A percentile compares a stretch with the other conserved stretches of the same genome.
phyloP scores from a whole-genome alignment of 768 basidiomycete species.

The Leccinum incarnatum region DNA sequence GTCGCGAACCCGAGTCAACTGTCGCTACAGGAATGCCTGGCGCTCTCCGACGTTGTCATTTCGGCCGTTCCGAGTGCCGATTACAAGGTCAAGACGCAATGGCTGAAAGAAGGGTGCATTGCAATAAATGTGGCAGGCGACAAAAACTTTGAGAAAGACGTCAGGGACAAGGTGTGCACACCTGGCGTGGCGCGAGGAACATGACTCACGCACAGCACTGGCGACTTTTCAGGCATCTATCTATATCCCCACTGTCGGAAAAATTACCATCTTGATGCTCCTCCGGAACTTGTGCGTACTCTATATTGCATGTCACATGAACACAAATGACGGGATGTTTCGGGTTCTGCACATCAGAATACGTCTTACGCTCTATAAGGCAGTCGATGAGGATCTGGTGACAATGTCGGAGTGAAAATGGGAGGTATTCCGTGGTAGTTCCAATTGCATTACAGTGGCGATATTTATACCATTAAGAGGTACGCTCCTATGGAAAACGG shows the following conservation, averaged over 20 bases:
- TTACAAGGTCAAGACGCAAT: slow-evolving; percentile 88
- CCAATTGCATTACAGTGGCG: slow-evolving; percentile 27
- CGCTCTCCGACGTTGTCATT: slow-evolving; percentile 87
- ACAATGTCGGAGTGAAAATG: slow-evolving; percentile 9
- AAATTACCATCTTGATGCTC: slow-evolving; percentile 97
- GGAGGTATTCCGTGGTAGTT: slow-evolving; percentile 9
- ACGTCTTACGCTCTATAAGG: slow-evolving; percentile 31
- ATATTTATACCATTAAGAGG: slow-evolving; percentile 35
- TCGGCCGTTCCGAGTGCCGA: slow-evolving; percentile 83
- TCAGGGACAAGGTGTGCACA: slow-evolving; percentile 80
- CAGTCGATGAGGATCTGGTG: not conserved
- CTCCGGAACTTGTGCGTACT: slow-evolving; percentile 82
- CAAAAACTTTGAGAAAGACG: slow-evolving; percentile 94
- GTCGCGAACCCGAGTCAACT: slow-evolving; percentile 68
- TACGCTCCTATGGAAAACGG: slow-evolving; percentile 26
- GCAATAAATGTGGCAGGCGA: slow-evolving; percentile 92
- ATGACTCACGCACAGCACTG: slow-evolving; percentile 9
- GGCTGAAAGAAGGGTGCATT: slow-evolving; percentile 91
- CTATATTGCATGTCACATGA: not conserved
- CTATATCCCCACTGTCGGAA: slow-evolving; percentile 95
- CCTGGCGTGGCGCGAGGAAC: not conserved
- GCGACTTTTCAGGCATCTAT: slow-evolving; percentile 62
- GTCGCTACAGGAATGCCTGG: slow-evolving; percentile 77
- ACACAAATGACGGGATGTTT: slow-evolving; percentile 2
- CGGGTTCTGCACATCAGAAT: slow-evolving; percentile 16